Evolutionary conservation across 2,329 filamentous ascomycete genomes (phyloP), one percentile per base, ranked within the genome.

Genomic region (Penicillium thymicola): DNA sequence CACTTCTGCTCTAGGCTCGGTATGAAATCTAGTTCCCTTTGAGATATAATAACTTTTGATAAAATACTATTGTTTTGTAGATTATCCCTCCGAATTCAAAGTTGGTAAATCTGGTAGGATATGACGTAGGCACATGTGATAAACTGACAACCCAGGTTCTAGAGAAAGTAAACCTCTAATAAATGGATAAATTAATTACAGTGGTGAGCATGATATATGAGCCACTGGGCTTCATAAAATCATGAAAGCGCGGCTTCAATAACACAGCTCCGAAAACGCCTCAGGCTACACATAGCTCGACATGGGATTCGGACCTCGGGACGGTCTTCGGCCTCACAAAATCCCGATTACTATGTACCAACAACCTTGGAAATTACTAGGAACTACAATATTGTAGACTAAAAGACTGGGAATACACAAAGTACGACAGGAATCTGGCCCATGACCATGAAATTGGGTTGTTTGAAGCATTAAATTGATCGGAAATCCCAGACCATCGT

Each of bases 381-480:
- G 30, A n/a, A n/a, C n/a, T n/a, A 30, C 13, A 25, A 18, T 1
- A 5, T 13, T n/a, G 7, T 18, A 18, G 1, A 27, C 18, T 9
- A 9, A 14, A 18, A 11, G 13, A 5, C 13, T 7, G 7, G 8
- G 18, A 11, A 10, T 25, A 41, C 3, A 32, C 2, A 32, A 9
- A 16, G 7, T 51, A 55, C 53, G n/a, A 38, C 2, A 10, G 14
- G 42, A 52, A 50, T 8, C 8, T 52, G 48, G 34, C 10, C 40
- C 5, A 53, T 43, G 48, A 51, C 52, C 59, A 66, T 49, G 52
- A 48, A 48, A 59, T 68, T 67, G 62, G 70, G 66, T 70, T 71
- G 70, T 65, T 63, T 67, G 65, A 73, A 70, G 67, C 68, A 69
- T 71, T 70, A 55, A 65, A 67, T 71, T 67, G 36, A 66, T 62